Evolutionary conservation across 257 asterid genomes (phyloP).

Genomic region (Phtheirospermum japonicum): DNA sequence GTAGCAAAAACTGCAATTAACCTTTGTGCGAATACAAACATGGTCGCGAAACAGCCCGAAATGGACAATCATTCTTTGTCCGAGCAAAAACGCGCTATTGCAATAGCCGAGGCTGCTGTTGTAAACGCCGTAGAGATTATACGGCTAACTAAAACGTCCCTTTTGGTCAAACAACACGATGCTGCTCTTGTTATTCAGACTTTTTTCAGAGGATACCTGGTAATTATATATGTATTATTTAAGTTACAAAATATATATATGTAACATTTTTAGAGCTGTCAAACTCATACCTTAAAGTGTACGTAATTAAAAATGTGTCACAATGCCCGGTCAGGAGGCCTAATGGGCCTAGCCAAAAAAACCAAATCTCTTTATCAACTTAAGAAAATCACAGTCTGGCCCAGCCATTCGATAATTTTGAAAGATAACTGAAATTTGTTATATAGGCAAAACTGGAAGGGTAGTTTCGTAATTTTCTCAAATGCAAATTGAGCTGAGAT

Average conservation of each 20-base stretch:
- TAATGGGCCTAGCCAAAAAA: too few species aligned
- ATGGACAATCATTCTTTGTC: conserved; percentile 22
- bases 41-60: conserved; percentile 23
- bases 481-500: not conserved
- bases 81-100: conserved; percentile 36
- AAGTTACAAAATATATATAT: too few species aligned
- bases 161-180: conserved; percentile 26
- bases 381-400: too few species aligned
- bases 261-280: too few species aligned
- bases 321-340: too few species aligned
- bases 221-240: conserved; percentile 27
- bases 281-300: too few species aligned
- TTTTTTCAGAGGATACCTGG: conserved; percentile 82
- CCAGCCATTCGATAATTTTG: too few species aligned
- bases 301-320: too few species aligned
- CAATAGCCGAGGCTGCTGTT: conserved; percentile 44
- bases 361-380: too few species aligned
- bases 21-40: conserved; percentile 9
- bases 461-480: too few species aligned
- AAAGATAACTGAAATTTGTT: not conserved
- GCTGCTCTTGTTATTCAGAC: conserved; percentile 69
- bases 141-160: conserved; percentile 33
- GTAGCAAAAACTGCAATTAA: conserved; percentile 27
- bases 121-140: conserved; percentile 52
- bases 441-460: too few species aligned